These are phyloP conservation scores for Aureobasidium subglaciale DNA, from an alignment of 2,329 filamentous ascomycete genomes.

Conservation along the genomic window DNA sequence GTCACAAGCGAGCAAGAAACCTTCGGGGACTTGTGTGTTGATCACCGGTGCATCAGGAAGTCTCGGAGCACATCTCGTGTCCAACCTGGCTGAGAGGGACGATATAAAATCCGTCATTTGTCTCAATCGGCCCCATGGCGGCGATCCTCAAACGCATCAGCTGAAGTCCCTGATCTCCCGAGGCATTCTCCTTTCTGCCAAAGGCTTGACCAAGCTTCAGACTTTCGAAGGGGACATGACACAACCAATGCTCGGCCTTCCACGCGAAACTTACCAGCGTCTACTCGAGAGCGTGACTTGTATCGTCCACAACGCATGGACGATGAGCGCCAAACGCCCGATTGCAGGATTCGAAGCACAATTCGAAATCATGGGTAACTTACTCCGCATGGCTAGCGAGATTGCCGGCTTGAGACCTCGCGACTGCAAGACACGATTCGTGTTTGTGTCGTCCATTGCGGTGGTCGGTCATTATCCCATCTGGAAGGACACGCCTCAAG, in stretches of 20 bases:
- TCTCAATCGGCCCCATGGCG: conserved; percentile 37
- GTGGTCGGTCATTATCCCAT: conserved; percentile 31
- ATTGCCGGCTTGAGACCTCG: conserved; percentile 25
- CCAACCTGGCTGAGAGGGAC: conserved; percentile 22
- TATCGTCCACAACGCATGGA: conserved; percentile 50
- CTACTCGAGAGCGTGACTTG: conserved; percentile 40
- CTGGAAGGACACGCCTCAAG: conserved; percentile 22
- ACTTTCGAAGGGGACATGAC: conserved; percentile 46
- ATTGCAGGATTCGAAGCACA: conserved; percentile 45
- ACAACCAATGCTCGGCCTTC: conserved; percentile 43
- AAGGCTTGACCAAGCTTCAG: conserved; percentile 34
- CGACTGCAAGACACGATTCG: conserved; percentile 24
- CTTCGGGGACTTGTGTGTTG: too few species aligned
- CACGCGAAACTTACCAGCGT: conserved; percentile 29
- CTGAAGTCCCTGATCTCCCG: conserved; percentile 26
- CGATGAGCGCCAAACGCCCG: conserved; percentile 48
- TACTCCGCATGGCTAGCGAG: conserved; percentile 41
- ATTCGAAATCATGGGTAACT: conserved; percentile 43
- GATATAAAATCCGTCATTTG: conserved; percentile 36
- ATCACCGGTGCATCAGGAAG: conserved; percentile 37
- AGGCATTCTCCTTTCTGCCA: too few species aligned
- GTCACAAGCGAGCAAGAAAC: too few species aligned
- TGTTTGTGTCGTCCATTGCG: conserved; percentile 38
- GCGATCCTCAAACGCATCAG: conserved; percentile 30
- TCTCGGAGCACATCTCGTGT: conserved; percentile 33